Percentiles rank a stretch among this genome's conserved stretches.
Evolutionary conservation across 2,329 filamentous ascomycete species (phyloP).

Genomic region (Xylaria sp.): DNA sequence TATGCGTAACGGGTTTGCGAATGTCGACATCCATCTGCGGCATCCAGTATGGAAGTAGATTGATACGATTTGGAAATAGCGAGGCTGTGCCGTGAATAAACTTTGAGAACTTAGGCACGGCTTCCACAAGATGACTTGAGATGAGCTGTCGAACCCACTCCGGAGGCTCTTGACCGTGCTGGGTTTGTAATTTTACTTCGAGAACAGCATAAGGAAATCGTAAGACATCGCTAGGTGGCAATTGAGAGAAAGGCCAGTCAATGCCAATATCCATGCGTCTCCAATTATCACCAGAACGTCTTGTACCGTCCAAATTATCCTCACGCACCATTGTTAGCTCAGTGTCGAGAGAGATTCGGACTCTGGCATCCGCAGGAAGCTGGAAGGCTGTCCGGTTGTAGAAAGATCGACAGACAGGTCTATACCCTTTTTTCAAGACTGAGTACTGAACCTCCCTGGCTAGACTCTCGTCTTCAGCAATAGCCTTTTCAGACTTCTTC

Average conservation of each 20-base stretch:
- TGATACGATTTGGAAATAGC: constrained; percentile 85
- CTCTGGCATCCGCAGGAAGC: constrained; percentile 92
- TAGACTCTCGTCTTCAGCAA: constrained; percentile 88
- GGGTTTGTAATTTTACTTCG: constrained; percentile 97
- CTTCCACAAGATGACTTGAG: constrained; percentile 92
- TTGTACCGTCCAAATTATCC: constrained; percentile 87
- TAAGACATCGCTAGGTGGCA: constrained; percentile 85
- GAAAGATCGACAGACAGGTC: constrained; percentile 92
- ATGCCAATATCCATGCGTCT: constrained; percentile 97
- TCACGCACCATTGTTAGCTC: constrained; percentile 95
- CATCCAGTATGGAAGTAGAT: constrained; percentile 95
- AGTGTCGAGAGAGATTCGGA: constrained; percentile 95
- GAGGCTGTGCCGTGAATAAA: constrained; percentile 96
- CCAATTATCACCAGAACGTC: constrained; percentile 88
- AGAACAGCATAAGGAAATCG: constrained; percentile 96
- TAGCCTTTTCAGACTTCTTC: constrained; percentile 92
- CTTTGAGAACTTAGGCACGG: constrained; percentile 99
- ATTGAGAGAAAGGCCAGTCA: constrained; percentile 91
- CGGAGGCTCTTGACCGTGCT: constrained; percentile 91
- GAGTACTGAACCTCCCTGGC: constrained; percentile 95
- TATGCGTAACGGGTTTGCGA: constrained; percentile 86
- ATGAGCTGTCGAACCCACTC: constrained; percentile 97
- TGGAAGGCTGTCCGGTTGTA: constrained; percentile 99
- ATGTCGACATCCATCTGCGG: constrained; percentile 99
- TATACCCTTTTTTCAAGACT: constrained; percentile 84